Evolutionary conservation across 1,139 yeast species (phyloP), one percentile per base, ranked within the genome.

Genomic region (Lodderomyces beijingensis): DNA sequence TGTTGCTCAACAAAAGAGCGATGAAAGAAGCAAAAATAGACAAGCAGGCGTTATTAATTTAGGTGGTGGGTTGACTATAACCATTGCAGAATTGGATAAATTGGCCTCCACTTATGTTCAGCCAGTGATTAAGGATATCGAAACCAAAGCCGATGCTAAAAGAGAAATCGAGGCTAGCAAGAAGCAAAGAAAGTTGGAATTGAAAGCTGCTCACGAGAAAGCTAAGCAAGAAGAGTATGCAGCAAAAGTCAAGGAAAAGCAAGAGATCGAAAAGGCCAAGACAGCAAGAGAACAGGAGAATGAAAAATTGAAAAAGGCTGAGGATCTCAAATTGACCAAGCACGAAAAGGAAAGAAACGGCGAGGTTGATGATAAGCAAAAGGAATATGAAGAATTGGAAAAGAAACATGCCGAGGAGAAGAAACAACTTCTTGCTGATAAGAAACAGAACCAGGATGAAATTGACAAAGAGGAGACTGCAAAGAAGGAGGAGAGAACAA

Each of bases 21-120:
- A 71, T 36, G 78, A 74, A 47, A 69, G 88, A 47, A 51, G 74
- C 37, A 72, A 64, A 36, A 52, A 44, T 35, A 50, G 59, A 44
- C 58, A 62, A 36, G 49, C 58, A 30, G 87, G 86, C 31, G 70
- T 80, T 51, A 70, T 87, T 47, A 73, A 87, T 50, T 63, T 89
- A 44, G 98, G 98, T 41, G 96, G 95, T 45, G 97, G 97, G 3
- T 70, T 86, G 45, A 76, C 74, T 49, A 78, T 89, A 71, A 69
- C 84, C 32, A 84, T 74, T 42, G 71, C 69, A 16, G 96, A 89
- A 52, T 76, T 91, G 41, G 83, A 84, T 42, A 74, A 73, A 34
- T 77, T 91, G 66, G 97, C 97, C n/a, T 64, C 79, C 37, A 72
- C 79, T 35, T 70, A 85, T 51, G 95, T 91, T 38, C 70, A 74